Evolutionary conservation across 1,284 basidiomycete genomes (phyloP).

Genomic region (Cystobasidiaceae sp.): DNA sequence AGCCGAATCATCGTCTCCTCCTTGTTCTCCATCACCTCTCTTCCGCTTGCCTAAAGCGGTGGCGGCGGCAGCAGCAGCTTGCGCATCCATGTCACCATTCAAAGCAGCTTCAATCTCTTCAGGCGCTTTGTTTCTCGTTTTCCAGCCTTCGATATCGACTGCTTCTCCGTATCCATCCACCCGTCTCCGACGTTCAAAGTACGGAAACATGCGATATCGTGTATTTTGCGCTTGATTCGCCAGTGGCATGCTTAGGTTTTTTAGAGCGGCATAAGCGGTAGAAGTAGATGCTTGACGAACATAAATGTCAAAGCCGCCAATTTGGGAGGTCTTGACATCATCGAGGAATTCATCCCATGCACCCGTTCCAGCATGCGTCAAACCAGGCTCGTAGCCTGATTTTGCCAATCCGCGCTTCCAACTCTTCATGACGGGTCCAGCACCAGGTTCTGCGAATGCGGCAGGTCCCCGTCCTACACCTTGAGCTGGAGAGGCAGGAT

Average conservation of each 20-base stretch:
- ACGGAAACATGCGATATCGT: constrained; percentile 94
- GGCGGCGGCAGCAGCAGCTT: constrained; percentile 46
- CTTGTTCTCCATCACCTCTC: constrained; percentile 71
- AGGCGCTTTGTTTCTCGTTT: constrained; percentile 70
- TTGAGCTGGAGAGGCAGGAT: constrained; percentile 7
- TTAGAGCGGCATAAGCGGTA: constrained; percentile 62
- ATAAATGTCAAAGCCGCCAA: constrained; percentile 32
- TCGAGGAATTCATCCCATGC: constrained; percentile 44
- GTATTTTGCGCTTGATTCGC: constrained; percentile 65
- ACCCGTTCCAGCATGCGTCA: constrained; percentile 36
- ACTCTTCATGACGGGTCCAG: constrained; percentile 34
- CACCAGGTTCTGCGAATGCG: constrained; percentile 17
- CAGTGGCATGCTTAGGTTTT: constrained; percentile 72
- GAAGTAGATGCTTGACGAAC: constrained; percentile 1
- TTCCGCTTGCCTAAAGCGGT: constrained; percentile 31
- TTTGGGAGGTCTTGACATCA: constrained; percentile 21
- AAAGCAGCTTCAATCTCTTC: constrained; percentile 60
- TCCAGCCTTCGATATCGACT: constrained; percentile 88
- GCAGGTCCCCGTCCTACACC: constrained; percentile 8
- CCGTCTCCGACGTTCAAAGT: constrained; percentile 81
- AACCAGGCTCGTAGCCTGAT: constrained; percentile 48
- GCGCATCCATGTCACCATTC: constrained; percentile 63
- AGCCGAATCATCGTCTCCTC: constrained; percentile 52
- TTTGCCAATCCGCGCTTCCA: constrained; percentile 48
- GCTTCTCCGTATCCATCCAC: constrained; percentile 96